These are phyloP conservation scores for Aspergillus olivimuriae DNA, from an alignment of 495 filamentous ascomycete species.

Conservation along the genomic window DNA sequence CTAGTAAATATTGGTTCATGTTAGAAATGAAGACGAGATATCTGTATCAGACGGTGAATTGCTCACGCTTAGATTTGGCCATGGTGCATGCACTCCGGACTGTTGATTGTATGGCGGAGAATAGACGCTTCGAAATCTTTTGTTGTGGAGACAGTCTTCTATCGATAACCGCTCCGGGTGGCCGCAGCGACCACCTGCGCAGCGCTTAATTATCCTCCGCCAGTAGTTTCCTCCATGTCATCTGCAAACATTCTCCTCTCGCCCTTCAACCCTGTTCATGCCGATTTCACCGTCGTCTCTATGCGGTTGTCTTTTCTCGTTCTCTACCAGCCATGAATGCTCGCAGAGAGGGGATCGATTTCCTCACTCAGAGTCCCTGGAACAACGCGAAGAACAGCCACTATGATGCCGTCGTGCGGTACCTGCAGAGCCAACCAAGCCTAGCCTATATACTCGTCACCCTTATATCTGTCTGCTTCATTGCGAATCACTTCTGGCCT, in stretches of 20 bases:
- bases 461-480: slow-evolving; percentile 18
- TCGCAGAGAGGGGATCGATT: slow-evolving; percentile 30
- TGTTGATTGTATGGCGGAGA: slow-evolving; percentile 3
- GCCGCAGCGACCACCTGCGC: slow-evolving; percentile 22
- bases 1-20: slow-evolving; percentile 19
- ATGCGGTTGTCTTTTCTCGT: slow-evolving; percentile 14
- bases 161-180: slow-evolving; percentile 41
- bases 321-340: slow-evolving; percentile 35
- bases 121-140: slow-evolving; percentile 13
- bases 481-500: slow-evolving; percentile 25
- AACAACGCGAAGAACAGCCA: slow-evolving; percentile 22
- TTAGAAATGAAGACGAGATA: slow-evolving; percentile 13
- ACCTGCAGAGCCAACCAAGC: slow-evolving; percentile 22
- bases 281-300: slow-evolving; percentile 14
- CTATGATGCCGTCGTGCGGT: slow-evolving; percentile 27
- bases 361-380: slow-evolving; percentile 26
- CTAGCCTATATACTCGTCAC: slow-evolving; percentile 21
- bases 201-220: slow-evolving; percentile 7
- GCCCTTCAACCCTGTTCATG: slow-evolving; percentile 15
- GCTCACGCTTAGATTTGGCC: slow-evolving; percentile 43
- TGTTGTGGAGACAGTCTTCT: slow-evolving; percentile 26
- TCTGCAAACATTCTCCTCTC: neutral
- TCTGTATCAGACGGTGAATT: neutral
- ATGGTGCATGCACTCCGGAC: slow-evolving; percentile 38
- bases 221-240: neutral